These are phyloP conservation scores for Globisporangium viniferum DNA, from an alignment of 352 stramenopile genomes.

Conservation along the genomic window DNA sequence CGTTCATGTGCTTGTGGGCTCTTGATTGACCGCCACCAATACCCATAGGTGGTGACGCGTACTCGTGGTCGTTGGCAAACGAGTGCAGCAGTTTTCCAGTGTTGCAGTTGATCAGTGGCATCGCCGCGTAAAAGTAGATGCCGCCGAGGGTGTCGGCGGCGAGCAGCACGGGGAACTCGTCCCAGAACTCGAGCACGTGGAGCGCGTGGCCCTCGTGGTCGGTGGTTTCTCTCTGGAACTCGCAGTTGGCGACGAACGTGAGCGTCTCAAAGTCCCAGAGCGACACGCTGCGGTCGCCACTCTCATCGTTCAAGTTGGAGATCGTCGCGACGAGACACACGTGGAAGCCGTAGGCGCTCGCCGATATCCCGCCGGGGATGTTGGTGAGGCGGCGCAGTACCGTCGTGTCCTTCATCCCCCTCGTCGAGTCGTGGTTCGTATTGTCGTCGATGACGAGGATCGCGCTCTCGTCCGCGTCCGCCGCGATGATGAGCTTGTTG, in stretches of 20 bases:
- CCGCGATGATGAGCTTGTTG: slow-evolving; percentile 67
- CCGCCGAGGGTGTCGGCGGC: slow-evolving; percentile 41
- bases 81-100: slow-evolving; percentile 52
- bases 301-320: slow-evolving; percentile 26
- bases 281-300: slow-evolving; percentile 28
- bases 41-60: not conserved
- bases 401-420: slow-evolving; percentile 35
- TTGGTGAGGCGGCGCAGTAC: slow-evolving; percentile 63
- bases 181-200: slow-evolving; percentile 58
- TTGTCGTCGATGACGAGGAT: slow-evolving; percentile 74
- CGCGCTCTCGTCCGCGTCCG: slow-evolving; percentile 37
- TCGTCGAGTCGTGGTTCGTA: slow-evolving; percentile 39
- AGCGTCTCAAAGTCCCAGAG: slow-evolving; percentile 84
- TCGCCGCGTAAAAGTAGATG: slow-evolving; percentile 60
- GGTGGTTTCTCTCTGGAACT: slow-evolving; percentile 12
- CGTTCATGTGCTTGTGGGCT: not conserved
- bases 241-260: slow-evolving; percentile 35
- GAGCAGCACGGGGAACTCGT: slow-evolving; percentile 66
- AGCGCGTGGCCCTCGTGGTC: slow-evolving; percentile 22
- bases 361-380: slow-evolving; percentile 43
- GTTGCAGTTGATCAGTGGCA: slow-evolving; percentile 34
- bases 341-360: slow-evolving; percentile 66
- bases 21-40: not conserved
- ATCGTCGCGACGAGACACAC: slow-evolving; percentile 65
- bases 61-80: slow-evolving; percentile 45